These are phyloP conservation scores for Aegilops sharonensis DNA, from an alignment of 176 grass and related monocot species.

Conservation along the genomic window DNA sequence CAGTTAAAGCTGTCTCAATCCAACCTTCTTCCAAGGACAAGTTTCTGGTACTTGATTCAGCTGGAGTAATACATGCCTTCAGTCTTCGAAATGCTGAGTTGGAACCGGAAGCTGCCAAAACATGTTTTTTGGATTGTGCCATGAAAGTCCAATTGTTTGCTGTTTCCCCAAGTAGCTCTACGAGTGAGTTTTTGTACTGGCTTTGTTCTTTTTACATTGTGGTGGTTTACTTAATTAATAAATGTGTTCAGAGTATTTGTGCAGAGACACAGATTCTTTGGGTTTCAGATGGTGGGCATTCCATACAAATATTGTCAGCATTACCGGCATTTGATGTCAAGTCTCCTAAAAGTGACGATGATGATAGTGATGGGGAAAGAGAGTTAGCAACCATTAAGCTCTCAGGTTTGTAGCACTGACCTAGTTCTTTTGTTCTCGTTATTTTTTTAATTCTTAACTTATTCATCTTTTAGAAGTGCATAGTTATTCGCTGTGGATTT, in stretches of 20 bases:
- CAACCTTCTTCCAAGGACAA: slow-evolving; percentile 70
- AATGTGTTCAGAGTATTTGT: slow-evolving; percentile 75
- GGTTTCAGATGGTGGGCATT: slow-evolving; percentile 81
- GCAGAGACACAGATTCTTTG: slow-evolving; percentile 77
- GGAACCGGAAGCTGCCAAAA: slow-evolving; percentile 29
- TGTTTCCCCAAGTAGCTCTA: slow-evolving; percentile 64
- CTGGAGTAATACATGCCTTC: slow-evolving; percentile 71
- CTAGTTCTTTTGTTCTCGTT: slow-evolving; percentile 21
- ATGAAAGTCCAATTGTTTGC: slow-evolving; percentile 82
- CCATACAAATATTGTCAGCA: slow-evolving; percentile 62
- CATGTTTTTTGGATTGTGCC: slow-evolving; percentile 48
- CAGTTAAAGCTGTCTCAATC: slow-evolving; percentile 60
- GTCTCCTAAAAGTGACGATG: slow-evolving; percentile 21
- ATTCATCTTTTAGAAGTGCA: neutral
- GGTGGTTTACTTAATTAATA: slow-evolving; percentile 62
- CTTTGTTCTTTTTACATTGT: slow-evolving; percentile 17
- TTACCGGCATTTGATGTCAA: slow-evolving; percentile 52
- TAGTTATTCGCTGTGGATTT: neutral
- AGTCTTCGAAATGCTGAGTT: slow-evolving; percentile 33
- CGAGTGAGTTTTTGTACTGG: slow-evolving; percentile 61
- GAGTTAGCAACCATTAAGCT: slow-evolving; percentile 42
- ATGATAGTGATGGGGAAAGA: slow-evolving; percentile 21
- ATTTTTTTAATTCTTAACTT: slow-evolving; percentile 13
- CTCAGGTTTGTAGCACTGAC: slow-evolving; percentile 51
- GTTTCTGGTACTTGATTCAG: slow-evolving; percentile 75